These are phyloP conservation scores for Penicillium sp. DNA, from an alignment of 2,329 filamentous ascomycete species.

Conservation along the genomic window DNA sequence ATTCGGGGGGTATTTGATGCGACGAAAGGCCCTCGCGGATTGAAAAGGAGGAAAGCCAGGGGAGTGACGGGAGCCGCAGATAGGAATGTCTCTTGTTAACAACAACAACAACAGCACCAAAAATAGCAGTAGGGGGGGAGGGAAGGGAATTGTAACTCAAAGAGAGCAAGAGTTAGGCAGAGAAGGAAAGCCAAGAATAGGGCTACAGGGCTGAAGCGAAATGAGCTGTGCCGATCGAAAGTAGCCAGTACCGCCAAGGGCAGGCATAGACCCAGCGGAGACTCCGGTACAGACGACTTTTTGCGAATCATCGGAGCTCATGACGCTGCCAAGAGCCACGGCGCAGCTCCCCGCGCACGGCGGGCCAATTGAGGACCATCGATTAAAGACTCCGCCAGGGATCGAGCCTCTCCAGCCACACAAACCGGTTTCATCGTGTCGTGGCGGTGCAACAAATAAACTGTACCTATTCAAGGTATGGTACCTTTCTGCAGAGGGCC, in stretches of 20 bases:
- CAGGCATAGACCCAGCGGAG: not conserved
- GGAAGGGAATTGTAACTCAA: not conserved
- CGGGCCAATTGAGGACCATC: not conserved
- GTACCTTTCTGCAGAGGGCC: too few species aligned
- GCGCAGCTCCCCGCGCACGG: not conserved
- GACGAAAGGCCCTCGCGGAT: not conserved
- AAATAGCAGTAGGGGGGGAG: not conserved
- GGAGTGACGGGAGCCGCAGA: not conserved
- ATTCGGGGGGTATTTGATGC: conserved; percentile 4
- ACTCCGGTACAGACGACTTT: conserved; percentile 5
- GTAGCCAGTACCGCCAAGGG: not conserved
- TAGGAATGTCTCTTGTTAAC: not conserved
- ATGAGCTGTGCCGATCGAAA: conserved; percentile 12
- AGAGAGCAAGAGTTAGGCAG: not conserved
- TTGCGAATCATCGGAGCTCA: conserved; percentile 5
- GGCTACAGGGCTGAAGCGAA: conserved; percentile 28
- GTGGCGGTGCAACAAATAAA: not conserved
- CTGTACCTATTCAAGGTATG: too few species aligned
- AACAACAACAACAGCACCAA: not conserved
- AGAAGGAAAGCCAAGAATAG: conserved; percentile 8
- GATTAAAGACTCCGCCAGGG: not conserved
- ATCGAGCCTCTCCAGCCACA: not conserved
- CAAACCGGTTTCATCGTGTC: not conserved
- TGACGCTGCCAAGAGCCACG: conserved; percentile 22
- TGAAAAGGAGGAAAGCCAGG: not conserved